A percentile compares a stretch with the other conserved stretches of the same genome.
Evolutionary conservation across 768 basidiomycete species (phyloP).

Genomic region (Paxillus rubicundulus): DNA sequence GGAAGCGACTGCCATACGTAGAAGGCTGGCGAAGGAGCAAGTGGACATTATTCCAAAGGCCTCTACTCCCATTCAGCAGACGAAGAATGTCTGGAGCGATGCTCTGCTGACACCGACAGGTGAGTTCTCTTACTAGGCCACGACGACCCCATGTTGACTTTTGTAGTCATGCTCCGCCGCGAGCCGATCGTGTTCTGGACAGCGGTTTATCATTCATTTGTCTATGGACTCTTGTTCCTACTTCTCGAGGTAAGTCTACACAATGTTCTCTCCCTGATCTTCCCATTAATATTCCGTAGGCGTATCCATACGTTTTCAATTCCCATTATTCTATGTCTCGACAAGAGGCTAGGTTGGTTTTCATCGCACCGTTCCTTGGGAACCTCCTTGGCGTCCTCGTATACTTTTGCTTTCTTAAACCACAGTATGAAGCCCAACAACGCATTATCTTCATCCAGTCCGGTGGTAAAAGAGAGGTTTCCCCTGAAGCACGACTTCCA

Average conservation of each 20-base stretch:
- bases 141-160: not conserved
- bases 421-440: conserved; percentile 21
- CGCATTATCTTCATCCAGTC: conserved; percentile 12
- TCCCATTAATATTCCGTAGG: conserved; percentile 8
- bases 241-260: conserved; percentile 22
- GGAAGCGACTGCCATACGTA: conserved; percentile 16
- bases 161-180: conserved; percentile 21
- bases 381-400: conserved; percentile 22
- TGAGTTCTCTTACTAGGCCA: conserved; percentile 1
- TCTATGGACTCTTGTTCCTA: conserved; percentile 29
- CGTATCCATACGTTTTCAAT: conserved; percentile 22
- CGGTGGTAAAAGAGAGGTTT: conserved; percentile 15
- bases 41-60: not conserved
- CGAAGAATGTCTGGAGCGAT: conserved; percentile 9
- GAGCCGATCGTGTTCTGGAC: conserved; percentile 30
- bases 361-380: conserved; percentile 23
- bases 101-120: conserved; percentile 18
- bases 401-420: conserved; percentile 23
- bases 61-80: not conserved
- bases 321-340: conserved; percentile 22
- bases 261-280: not conserved
- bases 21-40: conserved; percentile 10
- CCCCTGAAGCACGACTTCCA: conserved; percentile 20
- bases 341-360: conserved; percentile 20
- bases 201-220: conserved; percentile 26